These are phyloP conservation scores for Zygosaccharomyces siamensis DNA, from an alignment of 805 yeast species.

Conservation along the genomic window DNA sequence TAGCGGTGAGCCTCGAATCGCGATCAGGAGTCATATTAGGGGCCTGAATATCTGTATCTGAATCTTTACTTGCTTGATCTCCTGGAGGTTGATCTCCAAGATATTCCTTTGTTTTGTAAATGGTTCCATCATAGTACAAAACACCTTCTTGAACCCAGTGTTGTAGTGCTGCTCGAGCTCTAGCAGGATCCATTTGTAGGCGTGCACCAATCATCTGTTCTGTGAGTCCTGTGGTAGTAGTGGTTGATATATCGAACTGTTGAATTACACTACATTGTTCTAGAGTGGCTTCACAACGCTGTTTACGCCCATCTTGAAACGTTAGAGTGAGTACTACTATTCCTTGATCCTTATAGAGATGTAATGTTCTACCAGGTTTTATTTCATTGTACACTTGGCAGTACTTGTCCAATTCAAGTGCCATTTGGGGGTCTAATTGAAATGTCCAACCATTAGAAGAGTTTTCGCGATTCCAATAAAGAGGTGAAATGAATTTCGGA, in stretches of 20 bases:
- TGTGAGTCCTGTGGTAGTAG: conserved; percentile 21
- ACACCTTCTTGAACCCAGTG: conserved; percentile 67
- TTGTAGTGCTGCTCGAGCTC: conserved; percentile 38
- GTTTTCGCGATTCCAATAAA: conserved; percentile 66
- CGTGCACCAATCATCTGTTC: conserved; percentile 33
- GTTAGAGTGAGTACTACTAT: conserved; percentile 55
- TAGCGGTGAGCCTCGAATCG: conserved; percentile 1
- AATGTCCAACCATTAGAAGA: conserved; percentile 40
- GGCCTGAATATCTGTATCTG: not conserved
- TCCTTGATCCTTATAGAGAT: conserved; percentile 57
- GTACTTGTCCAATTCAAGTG: conserved; percentile 41
- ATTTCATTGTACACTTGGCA: conserved; percentile 38
- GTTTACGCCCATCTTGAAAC: conserved; percentile 41
- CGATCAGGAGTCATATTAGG: not conserved
- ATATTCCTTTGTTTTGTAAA: conserved; percentile 4
- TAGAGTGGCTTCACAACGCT: conserved; percentile 52
- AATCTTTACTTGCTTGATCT: not conserved
- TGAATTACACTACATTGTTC: conserved; percentile 63
- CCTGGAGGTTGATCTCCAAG: not conserved
- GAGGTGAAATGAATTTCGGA: conserved; percentile 63
- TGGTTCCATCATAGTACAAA: conserved; percentile 37
- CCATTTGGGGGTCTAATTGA: conserved; percentile 45
- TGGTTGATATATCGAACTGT: conserved; percentile 37
- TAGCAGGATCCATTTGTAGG: conserved; percentile 42
- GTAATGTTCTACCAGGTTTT: conserved; percentile 56